These are phyloP conservation scores for Luvunga scandens DNA, from an alignment of 345 rosid species.

Conservation along the genomic window DNA sequence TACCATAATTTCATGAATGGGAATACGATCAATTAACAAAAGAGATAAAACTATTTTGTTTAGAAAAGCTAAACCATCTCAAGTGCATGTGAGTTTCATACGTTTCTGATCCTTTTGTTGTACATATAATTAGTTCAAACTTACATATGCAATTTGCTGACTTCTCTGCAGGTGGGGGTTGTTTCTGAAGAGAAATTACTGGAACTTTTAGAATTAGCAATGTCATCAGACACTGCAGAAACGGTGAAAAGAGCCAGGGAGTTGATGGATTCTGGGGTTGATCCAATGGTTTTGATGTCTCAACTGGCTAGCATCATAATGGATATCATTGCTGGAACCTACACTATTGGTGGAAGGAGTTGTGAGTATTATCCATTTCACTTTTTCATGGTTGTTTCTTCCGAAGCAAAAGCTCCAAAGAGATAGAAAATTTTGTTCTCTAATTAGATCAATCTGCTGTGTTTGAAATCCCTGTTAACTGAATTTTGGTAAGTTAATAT, in stretches of 20 bases:
- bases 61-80: slow-evolving; percentile 3
- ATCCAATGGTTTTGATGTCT: slow-evolving; percentile 93
- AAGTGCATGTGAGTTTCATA: not conserved
- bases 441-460: not conserved
- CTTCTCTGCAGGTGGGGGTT: slow-evolving; percentile 70
- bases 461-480: not conserved
- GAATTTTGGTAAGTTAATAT: not conserved
- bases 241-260: slow-evolving; percentile 94
- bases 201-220: slow-evolving; percentile 90
- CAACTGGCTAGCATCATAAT: slow-evolving; percentile 95
- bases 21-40: not conserved
- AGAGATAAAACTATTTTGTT: not conserved
- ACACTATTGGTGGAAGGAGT: slow-evolving; percentile 59
- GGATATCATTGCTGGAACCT: slow-evolving; percentile 95
- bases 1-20: not conserved
- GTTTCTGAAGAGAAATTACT: slow-evolving; percentile 90
- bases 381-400: not conserved
- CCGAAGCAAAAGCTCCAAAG: not conserved
- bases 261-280: slow-evolving; percentile 90
- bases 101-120: not conserved
- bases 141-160: slow-evolving; percentile 8
- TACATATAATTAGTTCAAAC: not conserved
- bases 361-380: slow-evolving; percentile 52
- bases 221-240: slow-evolving; percentile 94
- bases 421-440: not conserved